phyloP scores from a whole-genome alignment of 2,329 filamentous ascomycete genomes.

The Hysterium pulicare region DNA sequence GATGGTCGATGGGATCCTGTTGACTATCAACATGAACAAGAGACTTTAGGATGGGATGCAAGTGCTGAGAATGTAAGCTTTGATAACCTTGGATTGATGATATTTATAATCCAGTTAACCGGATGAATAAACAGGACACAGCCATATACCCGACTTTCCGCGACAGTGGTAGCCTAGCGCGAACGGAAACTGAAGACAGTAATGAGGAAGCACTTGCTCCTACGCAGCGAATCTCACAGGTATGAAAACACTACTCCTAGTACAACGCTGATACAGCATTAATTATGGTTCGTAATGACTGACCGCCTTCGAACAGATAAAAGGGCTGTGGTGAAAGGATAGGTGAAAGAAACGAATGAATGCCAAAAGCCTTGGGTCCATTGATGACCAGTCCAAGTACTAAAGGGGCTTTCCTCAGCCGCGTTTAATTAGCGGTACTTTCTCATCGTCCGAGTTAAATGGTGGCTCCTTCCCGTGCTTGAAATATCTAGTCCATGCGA shows the following conservation, averaged over 20 bases:
- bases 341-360: background rate
- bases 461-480: too few species aligned
- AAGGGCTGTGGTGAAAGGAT: constrained; percentile 28
- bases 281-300: background rate
- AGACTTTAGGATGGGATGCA: constrained; percentile 71
- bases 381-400: background rate
- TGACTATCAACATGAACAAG: constrained; percentile 62
- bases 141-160: constrained; percentile 44
- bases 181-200: constrained; percentile 23
- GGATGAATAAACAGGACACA: constrained; percentile 20
- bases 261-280: too few species aligned
- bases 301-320: constrained; percentile 11
- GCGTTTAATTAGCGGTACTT: too few species aligned
- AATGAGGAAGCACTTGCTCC: constrained; percentile 58
- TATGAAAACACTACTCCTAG: constrained; percentile 42
- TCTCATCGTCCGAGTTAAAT: too few species aligned
- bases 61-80: constrained; percentile 59
- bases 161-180: constrained; percentile 35
- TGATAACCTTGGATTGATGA: background rate
- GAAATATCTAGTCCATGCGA: too few species aligned
- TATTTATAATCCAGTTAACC: too few species aligned
- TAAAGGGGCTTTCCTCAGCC: background rate
- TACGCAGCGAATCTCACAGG: constrained; percentile 71
- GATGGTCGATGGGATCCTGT: constrained; percentile 71
- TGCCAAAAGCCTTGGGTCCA: too few species aligned